These are phyloP conservation scores for Tuber aestivum DNA, from an alignment of 495 filamentous ascomycete species.

Conservation along the genomic window DNA sequence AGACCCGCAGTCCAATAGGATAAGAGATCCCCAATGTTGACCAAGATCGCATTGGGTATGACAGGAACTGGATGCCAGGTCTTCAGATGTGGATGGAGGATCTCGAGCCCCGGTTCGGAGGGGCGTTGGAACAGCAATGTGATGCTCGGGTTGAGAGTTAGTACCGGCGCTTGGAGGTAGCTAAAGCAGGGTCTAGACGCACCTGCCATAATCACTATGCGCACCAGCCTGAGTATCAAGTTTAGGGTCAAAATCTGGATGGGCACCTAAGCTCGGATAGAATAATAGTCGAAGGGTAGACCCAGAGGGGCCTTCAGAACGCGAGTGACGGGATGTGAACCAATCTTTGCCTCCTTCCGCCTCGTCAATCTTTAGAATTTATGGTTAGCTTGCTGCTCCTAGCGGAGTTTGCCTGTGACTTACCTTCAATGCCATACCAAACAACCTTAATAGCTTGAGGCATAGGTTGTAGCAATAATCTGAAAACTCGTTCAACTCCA, in stretches of 20 bases:
- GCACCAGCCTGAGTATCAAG: slow-evolving; percentile 61
- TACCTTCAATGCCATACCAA: slow-evolving; percentile 69
- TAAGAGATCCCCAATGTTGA: slow-evolving; percentile 89
- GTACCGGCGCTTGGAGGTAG: neutral
- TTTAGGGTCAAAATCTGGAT: slow-evolving; percentile 48
- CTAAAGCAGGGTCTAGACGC: slow-evolving; percentile 29
- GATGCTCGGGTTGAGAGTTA: slow-evolving; percentile 42
- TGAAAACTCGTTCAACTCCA: slow-evolving; percentile 60
- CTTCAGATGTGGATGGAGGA: slow-evolving; percentile 54
- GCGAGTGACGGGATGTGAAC: slow-evolving; percentile 66
- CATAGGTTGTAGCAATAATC: slow-evolving; percentile 67
- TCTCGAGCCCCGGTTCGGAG: slow-evolving; percentile 80
- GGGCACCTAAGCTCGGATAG: slow-evolving; percentile 56
- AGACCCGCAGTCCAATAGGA: slow-evolving; percentile 87
- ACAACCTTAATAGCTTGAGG: slow-evolving; percentile 62
- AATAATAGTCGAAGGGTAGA: slow-evolving; percentile 77
- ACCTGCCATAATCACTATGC: slow-evolving; percentile 59
- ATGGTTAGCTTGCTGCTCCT: neutral
- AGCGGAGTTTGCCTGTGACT: neutral
- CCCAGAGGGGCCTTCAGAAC: slow-evolving; percentile 55
- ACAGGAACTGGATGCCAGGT: slow-evolving; percentile 62
- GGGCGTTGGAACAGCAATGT: slow-evolving; percentile 72
- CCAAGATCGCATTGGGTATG: slow-evolving; percentile 61
- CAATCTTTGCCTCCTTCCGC: slow-evolving; percentile 53
- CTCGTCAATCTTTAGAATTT: slow-evolving; percentile 33